Conservation (phyloP, 2,329 filamentous ascomycete species). For the Lachnellula hyalina region DNA sequence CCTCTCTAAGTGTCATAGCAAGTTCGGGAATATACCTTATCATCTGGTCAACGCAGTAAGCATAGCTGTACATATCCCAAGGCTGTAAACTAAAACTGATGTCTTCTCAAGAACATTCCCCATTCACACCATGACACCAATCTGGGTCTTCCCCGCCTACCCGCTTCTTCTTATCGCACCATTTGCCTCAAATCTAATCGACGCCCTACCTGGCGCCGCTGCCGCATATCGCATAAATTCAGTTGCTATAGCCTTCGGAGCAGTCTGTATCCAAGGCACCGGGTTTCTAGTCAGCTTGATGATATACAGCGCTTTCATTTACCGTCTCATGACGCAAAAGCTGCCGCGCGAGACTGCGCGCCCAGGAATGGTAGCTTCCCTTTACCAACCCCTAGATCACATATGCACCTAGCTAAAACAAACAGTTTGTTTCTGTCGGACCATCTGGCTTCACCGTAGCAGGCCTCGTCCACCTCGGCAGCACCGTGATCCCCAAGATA, state of each 20-base stretch:
- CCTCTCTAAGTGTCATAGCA: slow-evolving; percentile 58
- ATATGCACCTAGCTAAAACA: slow-evolving; percentile 9
- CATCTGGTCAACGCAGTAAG: slow-evolving; percentile 58
- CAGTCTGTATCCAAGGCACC: slow-evolving; percentile 48
- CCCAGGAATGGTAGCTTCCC: slow-evolving; percentile 57
- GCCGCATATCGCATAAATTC: slow-evolving; percentile 38
- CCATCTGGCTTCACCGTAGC: slow-evolving; percentile 58
- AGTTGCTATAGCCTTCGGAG: slow-evolving; percentile 43
- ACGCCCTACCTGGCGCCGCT: slow-evolving; percentile 18
- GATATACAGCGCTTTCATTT: slow-evolving; percentile 80
- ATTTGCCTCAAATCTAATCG: slow-evolving; percentile 54
- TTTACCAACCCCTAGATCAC: neutral
- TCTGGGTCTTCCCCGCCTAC: slow-evolving; percentile 85
- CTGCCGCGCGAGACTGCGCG: slow-evolving; percentile 69
- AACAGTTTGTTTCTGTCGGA: slow-evolving; percentile 71
- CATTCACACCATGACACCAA: slow-evolving; percentile 78
- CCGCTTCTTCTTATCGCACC: slow-evolving; percentile 73
- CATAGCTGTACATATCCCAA: neutral
- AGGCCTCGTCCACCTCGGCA: slow-evolving; percentile 42
- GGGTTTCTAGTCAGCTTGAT: slow-evolving; percentile 60
- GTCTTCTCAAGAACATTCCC: slow-evolving; percentile 43
- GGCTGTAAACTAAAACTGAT: neutral
- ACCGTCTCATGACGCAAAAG: slow-evolving; percentile 84
- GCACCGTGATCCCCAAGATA: slow-evolving; percentile 28
- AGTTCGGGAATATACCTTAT: slow-evolving; percentile 70